phyloP scores from a whole-genome alignment of 2,329 filamentous ascomycete genomes.

The Macrophomina phaseolina region DNA sequence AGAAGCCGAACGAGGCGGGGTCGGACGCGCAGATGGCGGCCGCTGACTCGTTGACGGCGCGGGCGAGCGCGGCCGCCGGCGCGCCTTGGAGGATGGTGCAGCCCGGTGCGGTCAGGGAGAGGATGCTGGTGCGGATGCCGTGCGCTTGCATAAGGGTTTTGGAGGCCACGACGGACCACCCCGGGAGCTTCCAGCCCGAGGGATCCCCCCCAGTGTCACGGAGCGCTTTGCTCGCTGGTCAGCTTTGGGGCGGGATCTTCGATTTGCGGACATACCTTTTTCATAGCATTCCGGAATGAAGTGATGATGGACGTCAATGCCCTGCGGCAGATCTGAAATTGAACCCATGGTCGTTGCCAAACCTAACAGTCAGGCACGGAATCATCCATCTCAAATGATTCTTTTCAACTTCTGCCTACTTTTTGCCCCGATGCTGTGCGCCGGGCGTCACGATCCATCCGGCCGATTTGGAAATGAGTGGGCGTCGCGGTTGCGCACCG shows the following conservation, averaged over 20 bases:
- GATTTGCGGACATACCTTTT: constrained; percentile 20
- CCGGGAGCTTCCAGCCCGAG: constrained; percentile 34
- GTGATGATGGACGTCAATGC: constrained; percentile 35
- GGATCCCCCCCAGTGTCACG: constrained; percentile 30
- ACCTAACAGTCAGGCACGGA: no score
- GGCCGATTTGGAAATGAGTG: no score
- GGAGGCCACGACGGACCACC: constrained; percentile 30
- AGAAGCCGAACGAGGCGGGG: constrained; percentile 49
- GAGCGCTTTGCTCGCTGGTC: neutral
- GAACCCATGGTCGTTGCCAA: no score
- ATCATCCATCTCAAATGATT: no score
- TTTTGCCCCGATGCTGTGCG: no score
- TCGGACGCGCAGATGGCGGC: constrained; percentile 40
- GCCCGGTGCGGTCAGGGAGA: constrained; percentile 40
- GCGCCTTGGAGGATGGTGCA: constrained; percentile 29
- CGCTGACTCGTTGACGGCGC: constrained; percentile 43
- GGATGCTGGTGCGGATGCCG: constrained; percentile 32
- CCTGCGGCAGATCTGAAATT: no score
- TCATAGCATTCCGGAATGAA: constrained; percentile 30
- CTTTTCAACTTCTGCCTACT: no score
- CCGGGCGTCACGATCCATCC: no score
- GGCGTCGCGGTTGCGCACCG: no score
- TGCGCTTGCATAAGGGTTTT: constrained; percentile 20
- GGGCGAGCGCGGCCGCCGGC: constrained; percentile 20
- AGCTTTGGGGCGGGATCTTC: neutral